Conservation (phyloP, 2,329 filamentous ascomycete species). For the Xylariaceae sp. region DNA sequence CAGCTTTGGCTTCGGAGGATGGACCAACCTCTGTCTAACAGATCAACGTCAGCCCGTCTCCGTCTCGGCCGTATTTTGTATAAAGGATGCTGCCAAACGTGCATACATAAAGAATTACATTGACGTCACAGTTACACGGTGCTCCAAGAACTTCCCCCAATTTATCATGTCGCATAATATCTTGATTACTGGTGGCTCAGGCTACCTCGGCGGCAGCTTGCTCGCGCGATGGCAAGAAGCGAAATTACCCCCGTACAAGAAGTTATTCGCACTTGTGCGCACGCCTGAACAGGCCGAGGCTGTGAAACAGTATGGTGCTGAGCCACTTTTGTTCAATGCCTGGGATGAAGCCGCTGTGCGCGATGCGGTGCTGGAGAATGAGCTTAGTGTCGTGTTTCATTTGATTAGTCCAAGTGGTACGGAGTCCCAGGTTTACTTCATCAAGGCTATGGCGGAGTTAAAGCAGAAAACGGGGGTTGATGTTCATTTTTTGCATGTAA, state of each 20-base stretch:
- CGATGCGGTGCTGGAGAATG: constrained; percentile 37
- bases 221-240: constrained; percentile 38
- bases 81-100: no score
- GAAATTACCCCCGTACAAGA: constrained; percentile 40
- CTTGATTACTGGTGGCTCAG: constrained; percentile 50
- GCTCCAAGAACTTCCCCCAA: no score
- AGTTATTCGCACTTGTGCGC: constrained; percentile 47
- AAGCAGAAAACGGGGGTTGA: constrained; percentile 38
- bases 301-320: constrained; percentile 42
- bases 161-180: constrained; percentile 35
- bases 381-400: constrained; percentile 49
- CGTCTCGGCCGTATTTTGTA: no score
- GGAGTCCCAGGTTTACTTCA: constrained; percentile 37
- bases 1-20: no score
- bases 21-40: no score
- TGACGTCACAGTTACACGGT: no score
- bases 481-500: constrained; percentile 48
- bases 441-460: constrained; percentile 45
- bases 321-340: constrained; percentile 41
- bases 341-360: constrained; percentile 35
- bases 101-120: no score
- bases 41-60: no score
- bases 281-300: constrained; percentile 42
- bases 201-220: constrained; percentile 51
- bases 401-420: constrained; percentile 41